Evolutionary conservation across 2,329 filamentous ascomycete genomes (phyloP).

Genomic region (Fusarium solani-melongenae): DNA sequence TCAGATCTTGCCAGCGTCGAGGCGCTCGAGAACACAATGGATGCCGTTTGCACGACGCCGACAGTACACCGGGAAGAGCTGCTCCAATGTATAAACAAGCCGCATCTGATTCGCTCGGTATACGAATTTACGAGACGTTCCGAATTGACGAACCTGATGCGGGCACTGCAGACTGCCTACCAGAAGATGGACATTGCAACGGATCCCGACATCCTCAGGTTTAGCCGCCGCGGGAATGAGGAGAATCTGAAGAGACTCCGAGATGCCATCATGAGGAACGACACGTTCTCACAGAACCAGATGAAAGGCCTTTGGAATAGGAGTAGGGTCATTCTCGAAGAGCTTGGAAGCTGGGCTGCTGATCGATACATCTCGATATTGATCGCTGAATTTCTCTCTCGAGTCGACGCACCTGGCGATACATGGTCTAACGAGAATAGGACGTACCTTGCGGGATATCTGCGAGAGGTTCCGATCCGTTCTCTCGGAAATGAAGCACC

Average conservation of each 20-base stretch:
- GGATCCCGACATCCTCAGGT: constrained; percentile 69
- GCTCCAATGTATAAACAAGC: constrained; percentile 74
- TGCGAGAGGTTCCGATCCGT: constrained; percentile 50
- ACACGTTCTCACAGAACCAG: constrained; percentile 66
- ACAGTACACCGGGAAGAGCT: constrained; percentile 76
- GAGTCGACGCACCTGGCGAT: constrained; percentile 44
- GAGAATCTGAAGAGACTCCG: constrained; percentile 53
- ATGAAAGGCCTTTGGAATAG: constrained; percentile 65
- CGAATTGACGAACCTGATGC: constrained; percentile 52
- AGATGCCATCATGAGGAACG: constrained; percentile 53
- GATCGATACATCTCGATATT: constrained; percentile 71
- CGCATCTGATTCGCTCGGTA: constrained; percentile 58
- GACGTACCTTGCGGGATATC: constrained; percentile 62
- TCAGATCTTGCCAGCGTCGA: constrained; percentile 66
- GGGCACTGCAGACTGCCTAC: constrained; percentile 55
- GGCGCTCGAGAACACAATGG: constrained; percentile 74
- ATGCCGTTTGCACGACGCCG: constrained; percentile 77
- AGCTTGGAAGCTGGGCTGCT: constrained; percentile 76
- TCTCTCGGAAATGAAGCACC: constrained; percentile 24
- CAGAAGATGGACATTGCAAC: constrained; percentile 63
- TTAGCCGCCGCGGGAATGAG: constrained; percentile 56
- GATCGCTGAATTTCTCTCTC: constrained; percentile 50
- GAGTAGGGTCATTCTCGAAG: constrained; percentile 60
- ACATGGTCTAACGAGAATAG: constrained; percentile 63
- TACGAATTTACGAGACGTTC: constrained; percentile 42